Evolutionary conservation across 2,329 filamentous ascomycete genomes (phyloP).

Genomic region (Diplocarpon mali): DNA sequence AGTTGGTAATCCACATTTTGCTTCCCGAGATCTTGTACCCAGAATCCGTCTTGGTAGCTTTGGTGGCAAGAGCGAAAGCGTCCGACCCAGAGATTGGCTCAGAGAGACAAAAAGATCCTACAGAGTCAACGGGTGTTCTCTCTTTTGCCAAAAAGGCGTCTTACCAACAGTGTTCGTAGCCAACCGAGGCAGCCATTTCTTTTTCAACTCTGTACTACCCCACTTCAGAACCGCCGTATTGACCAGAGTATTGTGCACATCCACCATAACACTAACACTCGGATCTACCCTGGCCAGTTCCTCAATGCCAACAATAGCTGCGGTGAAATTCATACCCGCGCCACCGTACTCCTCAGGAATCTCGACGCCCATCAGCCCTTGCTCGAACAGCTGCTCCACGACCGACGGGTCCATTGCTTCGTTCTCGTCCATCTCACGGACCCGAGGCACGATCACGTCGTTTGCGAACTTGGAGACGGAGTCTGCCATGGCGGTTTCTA

Average conservation of each 20-base stretch:
- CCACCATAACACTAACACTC: conserved; percentile 86
- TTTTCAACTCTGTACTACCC: conserved; percentile 65
- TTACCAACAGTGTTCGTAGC: conserved; percentile 72
- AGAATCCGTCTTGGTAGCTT: conserved; percentile 69
- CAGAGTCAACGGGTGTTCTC: conserved; percentile 6
- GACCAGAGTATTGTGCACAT: conserved; percentile 96
- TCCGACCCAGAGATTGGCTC: conserved; percentile 91
- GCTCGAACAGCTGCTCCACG: conserved; percentile 91
- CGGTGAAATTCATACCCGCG: conserved; percentile 96
- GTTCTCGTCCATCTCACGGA: conserved; percentile 94
- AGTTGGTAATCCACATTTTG: conserved; percentile 99
- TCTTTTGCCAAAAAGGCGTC: background rate
- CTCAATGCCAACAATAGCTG: conserved; percentile 92
- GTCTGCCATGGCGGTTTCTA: conserved; percentile 80
- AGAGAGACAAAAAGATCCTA: conserved; percentile 77
- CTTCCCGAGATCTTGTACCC: conserved; percentile 81
- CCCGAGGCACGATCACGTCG: conserved; percentile 80
- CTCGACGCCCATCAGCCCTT: conserved; percentile 94
- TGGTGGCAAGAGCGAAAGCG: conserved; percentile 88
- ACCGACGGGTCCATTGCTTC: conserved; percentile 84
- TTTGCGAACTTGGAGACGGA: conserved; percentile 83
- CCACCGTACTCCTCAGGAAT: conserved; percentile 96
- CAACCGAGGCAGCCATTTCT: conserved; percentile 79
- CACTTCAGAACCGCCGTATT: conserved; percentile 88
- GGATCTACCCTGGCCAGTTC: conserved; percentile 91